phyloP scores from a whole-genome alignment of 1,284 basidiomycete species.

The Gymnopus androsaceus region DNA sequence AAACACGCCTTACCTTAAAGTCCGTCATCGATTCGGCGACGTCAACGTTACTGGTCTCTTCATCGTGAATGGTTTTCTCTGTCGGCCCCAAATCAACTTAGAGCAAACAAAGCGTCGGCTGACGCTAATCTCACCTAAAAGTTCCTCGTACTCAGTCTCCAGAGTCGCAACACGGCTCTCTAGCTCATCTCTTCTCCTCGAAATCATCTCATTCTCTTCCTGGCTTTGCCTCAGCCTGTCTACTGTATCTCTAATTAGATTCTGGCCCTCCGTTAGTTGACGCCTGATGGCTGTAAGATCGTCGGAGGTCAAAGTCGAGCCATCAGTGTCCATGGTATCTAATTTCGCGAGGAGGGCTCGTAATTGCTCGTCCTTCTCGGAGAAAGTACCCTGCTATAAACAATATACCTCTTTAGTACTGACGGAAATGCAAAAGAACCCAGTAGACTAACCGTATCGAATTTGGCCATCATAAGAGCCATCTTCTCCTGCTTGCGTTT shows the following conservation, averaged over 20 bases:
- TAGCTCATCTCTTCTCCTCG: constrained; percentile 83
- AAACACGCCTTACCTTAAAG: constrained; percentile 86
- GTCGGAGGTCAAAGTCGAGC: constrained; percentile 61
- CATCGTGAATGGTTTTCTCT: constrained; percentile 87
- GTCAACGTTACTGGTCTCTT: constrained; percentile 79
- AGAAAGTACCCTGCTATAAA: constrained; percentile 78
- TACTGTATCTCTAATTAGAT: constrained; percentile 83
- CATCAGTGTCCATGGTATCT: constrained; percentile 69
- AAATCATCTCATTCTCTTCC: constrained; percentile 89
- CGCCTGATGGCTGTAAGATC: constrained; percentile 82
- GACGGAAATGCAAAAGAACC: constrained; percentile 13
- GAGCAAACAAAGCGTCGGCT: constrained; percentile 16
- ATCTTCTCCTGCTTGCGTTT: constrained; percentile 99
- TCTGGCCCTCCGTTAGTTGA: constrained; percentile 89
- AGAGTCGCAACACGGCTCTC: constrained; percentile 81
- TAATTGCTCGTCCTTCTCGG: constrained; percentile 92
- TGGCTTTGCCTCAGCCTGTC: constrained; percentile 88
- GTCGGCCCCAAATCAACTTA: constrained; percentile 21
- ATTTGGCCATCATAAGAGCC: constrained; percentile 99
- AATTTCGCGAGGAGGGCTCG: constrained; percentile 83
- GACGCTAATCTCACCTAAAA: constrained; percentile 64
- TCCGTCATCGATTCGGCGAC: constrained; percentile 83
- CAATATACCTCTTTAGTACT: constrained; percentile 1
- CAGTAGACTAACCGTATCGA: constrained; percentile 75
- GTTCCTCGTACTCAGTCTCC: constrained; percentile 94